Conservation (phyloP, 768 basidiomycete species). For the Lyophyllum decastes region DNA sequence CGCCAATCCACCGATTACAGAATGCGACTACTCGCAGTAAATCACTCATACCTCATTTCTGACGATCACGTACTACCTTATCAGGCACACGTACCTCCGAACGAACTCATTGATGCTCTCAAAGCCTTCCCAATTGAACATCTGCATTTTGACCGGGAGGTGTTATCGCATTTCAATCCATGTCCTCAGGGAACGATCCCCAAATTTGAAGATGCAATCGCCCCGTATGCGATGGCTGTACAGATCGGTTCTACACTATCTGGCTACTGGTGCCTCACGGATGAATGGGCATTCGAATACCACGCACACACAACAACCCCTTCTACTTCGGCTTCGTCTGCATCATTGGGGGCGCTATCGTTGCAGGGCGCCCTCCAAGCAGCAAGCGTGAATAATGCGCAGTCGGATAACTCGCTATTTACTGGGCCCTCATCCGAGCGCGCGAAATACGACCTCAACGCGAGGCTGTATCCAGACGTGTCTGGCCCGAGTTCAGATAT, state of each 20-base stretch:
- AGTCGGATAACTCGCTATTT: slow-evolving; percentile 7
- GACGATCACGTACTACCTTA: slow-evolving; percentile 74
- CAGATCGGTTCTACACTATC: slow-evolving; percentile 69
- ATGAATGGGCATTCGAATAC: slow-evolving; percentile 68
- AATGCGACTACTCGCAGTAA: slow-evolving; percentile 65
- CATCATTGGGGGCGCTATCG: slow-evolving; percentile 21
- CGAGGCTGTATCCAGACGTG: slow-evolving; percentile 18
- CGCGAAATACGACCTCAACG: not conserved
- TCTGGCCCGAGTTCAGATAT: slow-evolving; percentile 19
- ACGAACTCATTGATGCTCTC: slow-evolving; percentile 52
- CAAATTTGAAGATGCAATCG: slow-evolving; percentile 52
- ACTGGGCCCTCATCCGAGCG: slow-evolving; percentile 4
- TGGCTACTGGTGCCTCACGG: slow-evolving; percentile 70
- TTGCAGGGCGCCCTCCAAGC: slow-evolving; percentile 48
- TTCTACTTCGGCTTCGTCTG: slow-evolving; percentile 10
- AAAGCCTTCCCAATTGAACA: slow-evolving; percentile 41
- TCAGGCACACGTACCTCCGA: slow-evolving; percentile 61
- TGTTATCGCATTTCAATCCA: slow-evolving; percentile 55
- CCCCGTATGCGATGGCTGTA: slow-evolving; percentile 69
- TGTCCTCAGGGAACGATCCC: slow-evolving; percentile 30
- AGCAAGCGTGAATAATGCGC: slow-evolving; percentile 44
- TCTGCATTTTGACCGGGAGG: slow-evolving; percentile 42
- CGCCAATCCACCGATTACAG: slow-evolving; percentile 65
- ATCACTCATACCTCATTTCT: slow-evolving; percentile 44
- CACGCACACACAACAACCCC: slow-evolving; percentile 32